Conservation (phyloP, 352 stramenopile genomes). For the Hyphochytrium catenoides region DNA sequence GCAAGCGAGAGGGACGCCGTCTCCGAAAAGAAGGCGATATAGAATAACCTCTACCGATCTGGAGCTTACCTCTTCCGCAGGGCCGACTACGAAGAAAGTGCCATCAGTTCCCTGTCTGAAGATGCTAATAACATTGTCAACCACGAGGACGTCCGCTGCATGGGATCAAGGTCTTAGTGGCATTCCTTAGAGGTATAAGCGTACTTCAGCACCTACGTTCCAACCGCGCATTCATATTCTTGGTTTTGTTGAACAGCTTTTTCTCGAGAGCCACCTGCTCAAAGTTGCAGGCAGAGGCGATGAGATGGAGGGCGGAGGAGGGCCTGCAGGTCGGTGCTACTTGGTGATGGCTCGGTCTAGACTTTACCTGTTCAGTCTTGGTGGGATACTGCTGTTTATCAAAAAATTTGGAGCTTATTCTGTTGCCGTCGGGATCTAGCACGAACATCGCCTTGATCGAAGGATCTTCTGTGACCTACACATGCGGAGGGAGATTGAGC, state of each 20-base stretch:
- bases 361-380: too few species aligned
- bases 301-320: neutral
- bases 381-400: conserved; percentile 52
- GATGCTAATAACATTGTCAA: conserved; percentile 71
- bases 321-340: too few species aligned
- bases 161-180: too few species aligned
- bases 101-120: conserved; percentile 58
- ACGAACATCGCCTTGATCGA: conserved; percentile 66
- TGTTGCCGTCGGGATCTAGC: conserved; percentile 57
- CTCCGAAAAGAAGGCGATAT: too few species aligned
- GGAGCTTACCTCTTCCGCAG: conserved; percentile 27
- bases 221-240: conserved; percentile 50
- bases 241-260: conserved; percentile 68
- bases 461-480: too few species aligned
- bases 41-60: too few species aligned
- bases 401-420: conserved; percentile 74
- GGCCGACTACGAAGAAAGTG: conserved; percentile 66
- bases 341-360: too few species aligned
- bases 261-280: conserved; percentile 63
- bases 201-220: conserved; percentile 13
- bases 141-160: conserved; percentile 54
- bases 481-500: too few species aligned
- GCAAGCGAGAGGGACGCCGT: too few species aligned
- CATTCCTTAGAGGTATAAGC: too few species aligned
- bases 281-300: neutral